phyloP scores from a whole-genome alignment of 257 asterid genomes.

The Solanum dulcamara region DNA sequence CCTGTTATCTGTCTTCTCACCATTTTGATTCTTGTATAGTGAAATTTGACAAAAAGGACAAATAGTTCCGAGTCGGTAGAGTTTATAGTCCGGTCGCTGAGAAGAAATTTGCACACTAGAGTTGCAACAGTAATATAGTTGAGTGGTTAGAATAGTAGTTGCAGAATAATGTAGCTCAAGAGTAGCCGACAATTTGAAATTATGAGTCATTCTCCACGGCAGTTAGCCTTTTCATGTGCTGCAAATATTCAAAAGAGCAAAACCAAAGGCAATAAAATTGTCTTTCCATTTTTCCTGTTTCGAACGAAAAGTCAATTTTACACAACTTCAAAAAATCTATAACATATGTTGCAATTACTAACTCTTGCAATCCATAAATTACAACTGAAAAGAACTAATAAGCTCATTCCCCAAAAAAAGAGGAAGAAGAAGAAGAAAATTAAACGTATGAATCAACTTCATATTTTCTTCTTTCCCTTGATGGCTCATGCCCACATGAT shows the following conservation, averaged over 20 bases:
- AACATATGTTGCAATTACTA: background rate
- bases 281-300: background rate
- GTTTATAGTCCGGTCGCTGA: background rate
- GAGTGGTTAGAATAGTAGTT: background rate
- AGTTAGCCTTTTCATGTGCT: too few relatives aligned
- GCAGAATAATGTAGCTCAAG: background rate
- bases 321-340: background rate
- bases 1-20: too few relatives aligned
- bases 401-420: background rate
- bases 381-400: background rate
- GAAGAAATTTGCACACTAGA: background rate
- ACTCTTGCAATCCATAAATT: background rate
- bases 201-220: too few relatives aligned
- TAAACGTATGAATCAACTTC: conserved; percentile 13
- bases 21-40: too few relatives aligned
- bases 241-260: background rate
- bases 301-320: background rate
- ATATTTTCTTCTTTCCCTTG: conserved; percentile 24
- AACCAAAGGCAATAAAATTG: background rate
- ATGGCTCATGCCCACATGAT: conserved; percentile 59
- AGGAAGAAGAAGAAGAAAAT: background rate
- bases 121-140: background rate
- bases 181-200: background rate
- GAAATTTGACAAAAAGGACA: too few relatives aligned
- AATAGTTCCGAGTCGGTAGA: background rate